Percentiles rank a stretch among this genome's conserved stretches.
phyloP scores from a whole-genome alignment of 805 yeast species.

The Candida fluviatilis region DNA sequence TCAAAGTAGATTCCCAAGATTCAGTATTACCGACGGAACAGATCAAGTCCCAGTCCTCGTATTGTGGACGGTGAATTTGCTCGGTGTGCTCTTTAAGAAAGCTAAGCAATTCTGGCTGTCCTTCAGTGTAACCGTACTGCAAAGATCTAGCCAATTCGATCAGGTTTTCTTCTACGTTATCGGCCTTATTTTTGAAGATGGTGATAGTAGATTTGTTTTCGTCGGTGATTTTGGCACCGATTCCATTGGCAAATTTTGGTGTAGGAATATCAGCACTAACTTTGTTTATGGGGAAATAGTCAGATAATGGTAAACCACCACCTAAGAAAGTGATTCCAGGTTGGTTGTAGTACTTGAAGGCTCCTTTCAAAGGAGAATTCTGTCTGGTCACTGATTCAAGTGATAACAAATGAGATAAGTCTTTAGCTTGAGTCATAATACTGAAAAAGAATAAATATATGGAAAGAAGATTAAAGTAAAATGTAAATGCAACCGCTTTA shows the following conservation, averaged over 20 bases:
- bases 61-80: conserved; percentile 41
- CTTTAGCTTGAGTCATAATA: conserved; percentile 45
- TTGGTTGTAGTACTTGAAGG: conserved; percentile 68
- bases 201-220: conserved; percentile 39
- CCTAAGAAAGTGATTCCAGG: conserved; percentile 87
- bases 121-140: conserved; percentile 87
- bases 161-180: conserved; percentile 31
- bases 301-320: conserved; percentile 91
- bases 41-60: conserved; percentile 64
- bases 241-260: conserved; percentile 77
- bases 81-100: conserved; percentile 77
- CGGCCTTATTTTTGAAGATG: conserved; percentile 25
- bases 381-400: conserved; percentile 73
- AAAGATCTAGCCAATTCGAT: conserved; percentile 79
- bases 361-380: conserved; percentile 77
- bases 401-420: conserved; percentile 70
- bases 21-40: conserved; percentile 86
- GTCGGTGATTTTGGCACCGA: conserved; percentile 55
- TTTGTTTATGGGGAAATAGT: conserved; percentile 88
- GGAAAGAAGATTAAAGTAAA: neutral
- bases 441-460: neutral
- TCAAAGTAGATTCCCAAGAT: conserved; percentile 76
- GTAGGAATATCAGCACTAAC: conserved; percentile 67
- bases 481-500: too few species aligned
- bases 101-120: conserved; percentile 64